Conservation (phyloP, 2,329 filamentous ascomycete species). For the Xylariaceae sp. region DNA sequence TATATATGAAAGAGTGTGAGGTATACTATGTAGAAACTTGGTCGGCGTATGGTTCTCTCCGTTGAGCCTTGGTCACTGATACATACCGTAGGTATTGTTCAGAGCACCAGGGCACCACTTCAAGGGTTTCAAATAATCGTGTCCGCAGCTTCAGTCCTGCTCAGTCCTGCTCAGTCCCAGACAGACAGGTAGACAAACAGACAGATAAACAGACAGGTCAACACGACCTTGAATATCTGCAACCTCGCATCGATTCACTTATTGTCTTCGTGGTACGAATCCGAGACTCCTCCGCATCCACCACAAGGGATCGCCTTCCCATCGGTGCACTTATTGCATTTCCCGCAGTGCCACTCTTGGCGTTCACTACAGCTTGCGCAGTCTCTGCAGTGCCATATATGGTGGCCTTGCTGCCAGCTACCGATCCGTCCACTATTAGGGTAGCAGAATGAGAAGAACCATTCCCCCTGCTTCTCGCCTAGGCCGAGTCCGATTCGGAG, state of each 20-base stretch:
- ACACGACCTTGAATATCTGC: background rate
- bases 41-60: background rate
- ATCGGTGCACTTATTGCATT: constrained; percentile 28
- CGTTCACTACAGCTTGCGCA: constrained; percentile 23
- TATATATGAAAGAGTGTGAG: constrained; percentile 18
- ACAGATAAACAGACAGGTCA: too few species aligned
- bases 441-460: constrained; percentile 33
- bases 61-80: background rate
- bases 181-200: too few species aligned
- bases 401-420: constrained; percentile 28
- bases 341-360: constrained; percentile 28
- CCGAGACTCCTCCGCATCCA: constrained; percentile 28
- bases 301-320: constrained; percentile 21
- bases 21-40: constrained; percentile 9
- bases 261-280: constrained; percentile 22
- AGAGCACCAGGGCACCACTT: background rate
- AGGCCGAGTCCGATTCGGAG: constrained; percentile 25
- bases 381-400: constrained; percentile 28
- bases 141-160: constrained; percentile 2
- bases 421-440: constrained; percentile 21
- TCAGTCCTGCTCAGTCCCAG: background rate
- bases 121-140: background rate
- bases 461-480: constrained; percentile 8
- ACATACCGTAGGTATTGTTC: background rate
- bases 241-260: constrained; percentile 2